Base-by-base conservation (phyloP, 805 yeast genomes). In the Monosporozyma yasuniensis region DNA sequence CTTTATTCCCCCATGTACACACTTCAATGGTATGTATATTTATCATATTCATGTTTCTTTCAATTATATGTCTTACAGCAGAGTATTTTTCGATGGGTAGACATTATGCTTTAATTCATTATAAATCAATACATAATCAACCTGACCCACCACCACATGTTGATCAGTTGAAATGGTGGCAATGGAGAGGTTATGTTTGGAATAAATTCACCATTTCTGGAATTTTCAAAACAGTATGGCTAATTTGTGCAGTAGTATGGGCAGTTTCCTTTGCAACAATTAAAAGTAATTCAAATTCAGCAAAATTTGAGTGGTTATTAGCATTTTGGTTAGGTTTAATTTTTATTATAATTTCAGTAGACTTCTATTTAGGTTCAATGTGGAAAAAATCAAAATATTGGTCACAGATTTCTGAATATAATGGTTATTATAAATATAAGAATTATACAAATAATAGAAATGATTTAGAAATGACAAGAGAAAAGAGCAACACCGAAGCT, bases 261-360 rank as follows among this genome's bases (percentile, higher is more conserved):
- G 95, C 91, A 3, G 65, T 83, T 21, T 73, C 77, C 23, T 91
- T 87, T 56, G 88, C 79, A n/a, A 72, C 65, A 2, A 61, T 68
- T 46, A 58, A 67, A 7, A 60, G 67, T 35, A 70, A 75, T 54
- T 76, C 76, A 3, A 70, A 75, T 27, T 73, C 80, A 35, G 89
- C 89, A 0, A 70, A 73, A 18, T 79, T 84, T 61, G 98, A 91
- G 67, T 91, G 98, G 98, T 63, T 81, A 3, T 67, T 89, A 39
- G 81, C 91, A n/a, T 89, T 82, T 67, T 82, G 87, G 80, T 89
- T 85, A 61, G 91, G 95, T 2, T 58, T 83, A 37, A 72, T 85
- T 53, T 76, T 83, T 55, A 61, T 83, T 3, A 68, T 82, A 50
- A 73, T 90, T 64, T 70, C 84, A 1, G 73, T 78, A 52, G 97